phyloP scores from a whole-genome alignment of 768 basidiomycete genomes.

The Tephrocybe sp. region DNA sequence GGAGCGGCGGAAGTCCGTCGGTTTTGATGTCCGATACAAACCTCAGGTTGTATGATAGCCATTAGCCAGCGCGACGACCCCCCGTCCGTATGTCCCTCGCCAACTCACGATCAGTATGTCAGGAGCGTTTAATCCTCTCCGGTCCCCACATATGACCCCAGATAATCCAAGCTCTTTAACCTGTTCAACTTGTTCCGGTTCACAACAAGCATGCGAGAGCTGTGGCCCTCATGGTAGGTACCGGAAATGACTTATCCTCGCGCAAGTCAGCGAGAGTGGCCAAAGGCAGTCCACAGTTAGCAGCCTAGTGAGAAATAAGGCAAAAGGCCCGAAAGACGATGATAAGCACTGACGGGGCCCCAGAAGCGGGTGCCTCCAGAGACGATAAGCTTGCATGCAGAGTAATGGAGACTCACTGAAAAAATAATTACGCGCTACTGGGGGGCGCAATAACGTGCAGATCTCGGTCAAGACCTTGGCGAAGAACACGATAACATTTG shows the following conservation, averaged over 20 bases:
- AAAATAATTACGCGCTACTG: conserved; percentile 91
- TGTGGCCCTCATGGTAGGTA: conserved; percentile 92
- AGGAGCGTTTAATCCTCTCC: too few species aligned
- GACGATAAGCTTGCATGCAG: conserved; percentile 6
- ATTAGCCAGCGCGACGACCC: too few species aligned
- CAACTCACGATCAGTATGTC: too few species aligned
- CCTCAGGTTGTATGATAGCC: too few species aligned
- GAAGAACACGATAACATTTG: too few species aligned
- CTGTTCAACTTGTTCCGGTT: conserved; percentile 42
- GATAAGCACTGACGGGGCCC: conserved; percentile 79
- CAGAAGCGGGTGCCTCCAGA: conserved; percentile 91
- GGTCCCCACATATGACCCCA: too few species aligned
- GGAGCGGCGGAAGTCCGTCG: too few species aligned
- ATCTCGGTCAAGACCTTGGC: too few species aligned
- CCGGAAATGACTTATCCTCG: conserved; percentile 97
- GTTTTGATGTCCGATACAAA: too few species aligned
- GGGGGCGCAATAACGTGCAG: conserved; percentile 86
- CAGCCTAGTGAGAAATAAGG: conserved; percentile 55
- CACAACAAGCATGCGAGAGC: conserved; percentile 92
- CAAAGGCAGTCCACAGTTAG: conserved; percentile 97
- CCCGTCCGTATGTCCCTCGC: too few species aligned
- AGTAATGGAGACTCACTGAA: conserved; percentile 65
- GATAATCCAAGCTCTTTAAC: too few species aligned
- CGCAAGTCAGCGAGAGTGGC: conserved; percentile 89
- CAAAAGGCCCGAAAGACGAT: background rate